These are phyloP conservation scores for Avena insularis DNA, from an alignment of 176 grass and related monocot species.

Conservation along the genomic window DNA sequence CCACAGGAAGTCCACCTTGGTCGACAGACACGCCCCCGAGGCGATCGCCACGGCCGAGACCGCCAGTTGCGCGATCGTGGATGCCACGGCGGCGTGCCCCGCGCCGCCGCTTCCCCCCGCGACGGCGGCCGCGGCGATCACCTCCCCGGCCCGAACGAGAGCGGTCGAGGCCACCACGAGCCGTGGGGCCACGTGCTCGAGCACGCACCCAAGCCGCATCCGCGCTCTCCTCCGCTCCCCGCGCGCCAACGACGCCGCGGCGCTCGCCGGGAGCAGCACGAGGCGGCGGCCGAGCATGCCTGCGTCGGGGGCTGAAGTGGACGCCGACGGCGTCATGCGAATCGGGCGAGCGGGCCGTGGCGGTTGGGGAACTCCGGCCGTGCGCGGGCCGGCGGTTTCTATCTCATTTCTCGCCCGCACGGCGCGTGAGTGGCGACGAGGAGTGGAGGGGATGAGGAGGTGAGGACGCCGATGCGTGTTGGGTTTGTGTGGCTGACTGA, in stretches of 20 bases:
- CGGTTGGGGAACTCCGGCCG: constrained; percentile 32
- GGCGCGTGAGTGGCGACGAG: constrained; percentile 43
- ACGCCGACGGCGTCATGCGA: constrained; percentile 65
- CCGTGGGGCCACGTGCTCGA: constrained; percentile 65
- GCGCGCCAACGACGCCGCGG: constrained; percentile 31
- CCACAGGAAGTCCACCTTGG: constrained; percentile 97
- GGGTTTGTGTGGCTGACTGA: constrained; percentile 55
- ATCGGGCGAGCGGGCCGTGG: neutral
- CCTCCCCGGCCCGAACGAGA: constrained; percentile 68
- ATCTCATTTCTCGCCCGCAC: constrained; percentile 57
- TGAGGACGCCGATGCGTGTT: constrained; percentile 27
- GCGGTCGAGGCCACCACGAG: constrained; percentile 68
- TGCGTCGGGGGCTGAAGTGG: constrained; percentile 53
- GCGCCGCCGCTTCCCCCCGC: constrained; percentile 54
- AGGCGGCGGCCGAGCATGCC: constrained; percentile 68
- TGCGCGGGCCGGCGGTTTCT: constrained; percentile 23
- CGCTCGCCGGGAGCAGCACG: constrained; percentile 42
- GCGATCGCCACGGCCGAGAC: constrained; percentile 97
- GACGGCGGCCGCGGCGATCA: constrained; percentile 70
- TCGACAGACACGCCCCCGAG: constrained; percentile 93
- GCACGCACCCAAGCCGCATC: constrained; percentile 62
- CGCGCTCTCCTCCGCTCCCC: constrained; percentile 39
- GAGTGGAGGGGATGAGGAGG: neutral
- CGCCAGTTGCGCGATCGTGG: constrained; percentile 81
- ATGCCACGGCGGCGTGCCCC: constrained; percentile 80